Percentiles rank a stretch among this genome's conserved stretches.
These are phyloP conservation scores for Guillardia theta DNA, from an alignment of 78 protist species.

Conservation along the genomic window DNA sequence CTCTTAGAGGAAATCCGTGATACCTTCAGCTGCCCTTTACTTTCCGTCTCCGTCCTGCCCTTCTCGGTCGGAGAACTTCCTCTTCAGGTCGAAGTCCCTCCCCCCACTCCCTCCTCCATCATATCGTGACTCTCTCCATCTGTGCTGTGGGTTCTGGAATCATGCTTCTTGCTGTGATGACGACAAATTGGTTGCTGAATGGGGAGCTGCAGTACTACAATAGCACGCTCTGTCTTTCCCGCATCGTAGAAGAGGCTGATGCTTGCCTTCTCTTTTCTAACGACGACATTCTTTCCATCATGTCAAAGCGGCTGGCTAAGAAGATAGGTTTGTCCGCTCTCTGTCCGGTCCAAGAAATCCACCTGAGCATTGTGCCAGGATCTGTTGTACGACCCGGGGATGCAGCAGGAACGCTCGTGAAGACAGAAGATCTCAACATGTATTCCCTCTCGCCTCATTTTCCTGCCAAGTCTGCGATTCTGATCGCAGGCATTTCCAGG, in stretches of 20 bases:
- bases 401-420: too few species aligned
- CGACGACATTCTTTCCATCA: neutral
- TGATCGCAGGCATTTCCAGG: too few species aligned
- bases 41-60: neutral
- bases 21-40: neutral
- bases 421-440: too few species aligned
- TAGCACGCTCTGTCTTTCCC: neutral
- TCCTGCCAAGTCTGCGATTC: too few species aligned
- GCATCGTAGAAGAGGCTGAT: neutral
- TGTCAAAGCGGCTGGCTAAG: neutral
- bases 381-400: too few species aligned
- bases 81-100: neutral
- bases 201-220: conserved; percentile 1
- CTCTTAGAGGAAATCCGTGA: conserved; percentile 7
- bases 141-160: neutral
- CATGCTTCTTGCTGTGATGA: neutral
- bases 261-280: neutral
- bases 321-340: too few species aligned
- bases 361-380: too few species aligned
- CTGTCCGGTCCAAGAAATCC: too few species aligned
- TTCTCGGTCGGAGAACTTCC: neutral
- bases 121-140: neutral
- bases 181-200: neutral
- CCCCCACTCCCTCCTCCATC: neutral
- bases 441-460: too few species aligned